phyloP scores from a whole-genome alignment of 768 basidiomycete genomes.

The Rubroboletus pulcherrimus region DNA sequence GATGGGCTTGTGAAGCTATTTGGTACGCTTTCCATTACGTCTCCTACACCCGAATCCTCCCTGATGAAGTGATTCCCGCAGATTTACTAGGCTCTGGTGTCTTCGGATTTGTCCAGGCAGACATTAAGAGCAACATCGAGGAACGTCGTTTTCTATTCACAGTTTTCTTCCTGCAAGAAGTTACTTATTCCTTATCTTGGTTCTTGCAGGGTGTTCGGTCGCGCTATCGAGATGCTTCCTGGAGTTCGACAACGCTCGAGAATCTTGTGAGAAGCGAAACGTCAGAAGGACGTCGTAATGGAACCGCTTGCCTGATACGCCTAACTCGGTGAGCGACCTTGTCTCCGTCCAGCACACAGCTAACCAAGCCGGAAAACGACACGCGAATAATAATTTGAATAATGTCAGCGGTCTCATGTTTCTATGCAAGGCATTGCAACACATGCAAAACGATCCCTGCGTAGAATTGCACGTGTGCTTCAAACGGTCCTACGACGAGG shows the following conservation, averaged over 20 bases:
- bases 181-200: slow-evolving; percentile 8
- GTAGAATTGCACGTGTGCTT: slow-evolving; percentile 66
- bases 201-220: slow-evolving; percentile 58
- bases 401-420: slow-evolving; percentile 58
- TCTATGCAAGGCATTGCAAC: slow-evolving; percentile 62
- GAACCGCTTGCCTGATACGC: slow-evolving; percentile 59
- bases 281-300: slow-evolving; percentile 41
- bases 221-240: slow-evolving; percentile 42
- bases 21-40: slow-evolving; percentile 43
- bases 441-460: slow-evolving; percentile 52
- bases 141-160: slow-evolving; percentile 37
- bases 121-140: slow-evolving; percentile 63
- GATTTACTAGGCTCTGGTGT: slow-evolving; percentile 67
- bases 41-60: slow-evolving; percentile 6
- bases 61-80: slow-evolving; percentile 26
- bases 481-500: slow-evolving; percentile 64
- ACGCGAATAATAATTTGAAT: not conserved
- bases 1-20: slow-evolving; percentile 79
- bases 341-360: slow-evolving; percentile 3
- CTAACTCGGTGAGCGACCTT: slow-evolving; percentile 53
- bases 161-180: slow-evolving; percentile 10
- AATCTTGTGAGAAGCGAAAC: slow-evolving; percentile 52
- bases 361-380: slow-evolving; percentile 5
- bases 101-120: slow-evolving; percentile 71
- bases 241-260: slow-evolving; percentile 55